A percentile compares a stretch with the other conserved stretches of the same genome.
These are phyloP conservation scores for Ustilago vetiveriae DNA, from an alignment of 1,284 basidiomycete genomes.

Conservation along the genomic window DNA sequence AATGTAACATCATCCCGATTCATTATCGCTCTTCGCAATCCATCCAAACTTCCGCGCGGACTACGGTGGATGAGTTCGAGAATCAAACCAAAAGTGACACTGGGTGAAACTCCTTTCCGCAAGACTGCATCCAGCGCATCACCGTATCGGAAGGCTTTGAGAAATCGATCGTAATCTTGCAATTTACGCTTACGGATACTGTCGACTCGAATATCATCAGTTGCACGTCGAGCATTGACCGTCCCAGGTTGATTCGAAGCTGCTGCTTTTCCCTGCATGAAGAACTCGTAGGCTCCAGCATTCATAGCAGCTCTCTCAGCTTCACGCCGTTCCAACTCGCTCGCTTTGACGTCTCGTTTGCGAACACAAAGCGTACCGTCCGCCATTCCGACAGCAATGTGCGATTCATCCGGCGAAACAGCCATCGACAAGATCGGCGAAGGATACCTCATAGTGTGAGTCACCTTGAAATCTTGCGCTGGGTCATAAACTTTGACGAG, in stretches of 20 bases:
- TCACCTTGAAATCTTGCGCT: conserved; percentile 79
- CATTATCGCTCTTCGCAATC: conserved; percentile 82
- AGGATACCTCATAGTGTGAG: conserved; percentile 98
- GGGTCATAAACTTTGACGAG: conserved; percentile 97
- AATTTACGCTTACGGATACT: conserved; percentile 78
- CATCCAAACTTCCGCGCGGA: conserved; percentile 73
- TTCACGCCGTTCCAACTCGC: conserved; percentile 72
- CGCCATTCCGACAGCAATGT: conserved; percentile 93
- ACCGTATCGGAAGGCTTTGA: conserved; percentile 93
- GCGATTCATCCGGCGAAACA: conserved; percentile 95
- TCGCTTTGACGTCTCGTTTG: conserved; percentile 76
- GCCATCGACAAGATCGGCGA: conserved; percentile 89
- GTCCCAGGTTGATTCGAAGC: conserved; percentile 27
- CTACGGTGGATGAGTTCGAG: conserved; percentile 87
- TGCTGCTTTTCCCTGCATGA: conserved; percentile 67
- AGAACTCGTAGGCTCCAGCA: conserved; percentile 77
- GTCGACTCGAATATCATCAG: conserved; percentile 71
- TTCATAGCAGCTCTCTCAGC: conserved; percentile 70
- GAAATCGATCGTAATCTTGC: conserved; percentile 85
- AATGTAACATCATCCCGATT: conserved; percentile 93
- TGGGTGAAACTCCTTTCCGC: conserved; percentile 53
- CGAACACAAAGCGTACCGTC: conserved; percentile 81
- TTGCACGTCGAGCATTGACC: conserved; percentile 18
- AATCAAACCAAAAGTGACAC: conserved; percentile 86
- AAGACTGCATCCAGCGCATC: conserved; percentile 78